phyloP scores from a whole-genome alignment of 1,284 basidiomycete species.

The Cryptococcus sp. region DNA sequence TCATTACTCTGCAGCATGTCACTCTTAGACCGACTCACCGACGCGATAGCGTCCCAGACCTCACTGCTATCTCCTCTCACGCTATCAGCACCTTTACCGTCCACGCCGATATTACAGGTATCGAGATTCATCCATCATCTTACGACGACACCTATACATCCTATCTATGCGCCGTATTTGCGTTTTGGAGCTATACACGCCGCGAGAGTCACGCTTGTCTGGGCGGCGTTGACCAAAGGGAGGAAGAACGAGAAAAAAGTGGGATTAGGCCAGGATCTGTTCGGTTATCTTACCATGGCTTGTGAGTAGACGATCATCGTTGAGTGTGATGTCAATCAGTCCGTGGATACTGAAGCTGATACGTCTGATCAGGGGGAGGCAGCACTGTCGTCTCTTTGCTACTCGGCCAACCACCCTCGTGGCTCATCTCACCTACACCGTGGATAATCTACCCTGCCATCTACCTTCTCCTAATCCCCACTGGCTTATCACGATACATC shows the following conservation, averaged over 20 bases:
- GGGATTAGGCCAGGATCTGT: constrained; percentile 37
- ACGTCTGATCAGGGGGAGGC: constrained; percentile 41
- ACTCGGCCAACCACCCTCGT: constrained; percentile 41
- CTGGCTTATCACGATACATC: constrained; percentile 31
- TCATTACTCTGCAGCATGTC: constrained; percentile 4
- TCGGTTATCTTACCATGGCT: constrained; percentile 42
- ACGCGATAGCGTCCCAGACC: constrained; percentile 6
- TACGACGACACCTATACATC: constrained; percentile 32
- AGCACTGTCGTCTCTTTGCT: constrained; percentile 39
- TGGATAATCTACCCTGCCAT: constrained; percentile 42
- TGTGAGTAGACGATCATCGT: constrained; percentile 32
- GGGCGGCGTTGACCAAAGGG: constrained; percentile 35
- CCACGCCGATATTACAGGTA: constrained; percentile 23
- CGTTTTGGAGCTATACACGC: constrained; percentile 44
- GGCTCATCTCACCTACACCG: constrained; percentile 42
- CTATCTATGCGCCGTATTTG: constrained; percentile 35
- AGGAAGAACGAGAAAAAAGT: constrained; percentile 17
- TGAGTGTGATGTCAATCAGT: background rate
- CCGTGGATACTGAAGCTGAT: too few relatives aligned
- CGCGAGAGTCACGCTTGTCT: constrained; percentile 34
- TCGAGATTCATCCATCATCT: constrained; percentile 34
- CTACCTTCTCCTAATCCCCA: constrained; percentile 36
- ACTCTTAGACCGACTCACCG: constrained; percentile 3
- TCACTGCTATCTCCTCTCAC: constrained; percentile 15
- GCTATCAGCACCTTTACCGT: constrained; percentile 11